A percentile compares a stretch with the other conserved stretches of the same genome.
phyloP scores from a whole-genome alignment of 441 rosid species.

The Manihot esculenta region DNA sequence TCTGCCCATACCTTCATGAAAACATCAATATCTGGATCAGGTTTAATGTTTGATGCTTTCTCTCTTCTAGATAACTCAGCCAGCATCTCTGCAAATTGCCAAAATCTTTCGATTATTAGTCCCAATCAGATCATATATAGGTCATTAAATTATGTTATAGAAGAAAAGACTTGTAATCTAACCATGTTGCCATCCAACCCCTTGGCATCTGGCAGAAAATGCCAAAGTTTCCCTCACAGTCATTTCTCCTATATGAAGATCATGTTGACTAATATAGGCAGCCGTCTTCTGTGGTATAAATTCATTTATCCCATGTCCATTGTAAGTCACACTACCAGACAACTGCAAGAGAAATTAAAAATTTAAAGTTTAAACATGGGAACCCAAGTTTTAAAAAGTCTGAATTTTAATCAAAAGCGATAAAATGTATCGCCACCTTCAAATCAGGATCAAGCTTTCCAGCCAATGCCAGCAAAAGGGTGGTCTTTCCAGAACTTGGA shows the following conservation, averaged over 20 bases:
- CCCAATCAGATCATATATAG: neutral
- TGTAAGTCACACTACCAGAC: constrained; percentile 31
- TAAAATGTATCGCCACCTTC: constrained; percentile 27
- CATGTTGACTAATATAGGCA: constrained; percentile 33
- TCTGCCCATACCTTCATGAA: constrained; percentile 31
- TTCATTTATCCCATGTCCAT: constrained; percentile 29
- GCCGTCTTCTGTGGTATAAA: constrained; percentile 28
- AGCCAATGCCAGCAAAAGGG: constrained; percentile 70
- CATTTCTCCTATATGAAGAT: constrained; percentile 30
- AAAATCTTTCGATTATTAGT: neutral
- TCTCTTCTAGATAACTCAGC: constrained; percentile 34
- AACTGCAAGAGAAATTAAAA: constrained; percentile 8
- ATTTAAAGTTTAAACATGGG: neutral
- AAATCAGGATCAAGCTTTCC: constrained; percentile 65
- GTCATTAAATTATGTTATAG: too few relatives aligned
- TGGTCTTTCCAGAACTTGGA: constrained; percentile 84
- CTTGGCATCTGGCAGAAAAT: constrained; percentile 37
- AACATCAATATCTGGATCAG: constrained; percentile 35
- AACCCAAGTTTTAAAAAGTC: too few relatives aligned
- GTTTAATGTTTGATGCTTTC: constrained; percentile 31
- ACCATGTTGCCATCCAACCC: constrained; percentile 29
- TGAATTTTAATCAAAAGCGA: too few relatives aligned
- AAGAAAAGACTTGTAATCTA: neutral
- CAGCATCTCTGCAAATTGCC: constrained; percentile 25
- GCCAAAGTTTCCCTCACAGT: constrained; percentile 35